These are phyloP conservation scores for Pythium graminicola DNA, from an alignment of 352 stramenopile genomes.

Conservation along the genomic window DNA sequence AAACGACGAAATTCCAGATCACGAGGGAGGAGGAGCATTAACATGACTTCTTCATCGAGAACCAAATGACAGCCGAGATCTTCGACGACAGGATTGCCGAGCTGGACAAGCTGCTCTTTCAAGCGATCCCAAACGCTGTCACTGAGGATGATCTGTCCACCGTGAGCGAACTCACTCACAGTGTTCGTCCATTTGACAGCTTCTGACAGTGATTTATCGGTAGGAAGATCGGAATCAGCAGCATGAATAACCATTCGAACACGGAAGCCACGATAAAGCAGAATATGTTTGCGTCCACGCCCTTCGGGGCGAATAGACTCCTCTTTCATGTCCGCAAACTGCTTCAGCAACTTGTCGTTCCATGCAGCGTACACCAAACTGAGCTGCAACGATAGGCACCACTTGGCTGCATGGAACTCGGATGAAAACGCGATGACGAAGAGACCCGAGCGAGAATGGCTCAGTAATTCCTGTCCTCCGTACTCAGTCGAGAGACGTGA, in stretches of 20 bases:
- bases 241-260: slow-evolving; percentile 85
- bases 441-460: slow-evolving; percentile 61
- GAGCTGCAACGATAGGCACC: slow-evolving; percentile 79
- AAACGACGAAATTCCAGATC: slow-evolving; percentile 75
- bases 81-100: slow-evolving; percentile 85
- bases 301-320: slow-evolving; percentile 28
- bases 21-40: slow-evolving; percentile 75
- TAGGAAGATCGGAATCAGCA: slow-evolving; percentile 39
- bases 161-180: slow-evolving; percentile 75
- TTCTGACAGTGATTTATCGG: slow-evolving; percentile 59
- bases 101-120: slow-evolving; percentile 80
- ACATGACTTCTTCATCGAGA: slow-evolving; percentile 59
- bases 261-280: slow-evolving; percentile 79
- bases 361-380: slow-evolving; percentile 81
- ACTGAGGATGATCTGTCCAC: slow-evolving; percentile 79
- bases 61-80: slow-evolving; percentile 73
- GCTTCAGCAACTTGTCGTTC: slow-evolving; percentile 83
- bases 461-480: slow-evolving; percentile 72
- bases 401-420: slow-evolving; percentile 83
- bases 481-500: slow-evolving; percentile 80
- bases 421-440: slow-evolving; percentile 83
- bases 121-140: slow-evolving; percentile 82
- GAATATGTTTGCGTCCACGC: slow-evolving; percentile 50
- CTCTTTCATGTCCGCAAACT: slow-evolving; percentile 79
- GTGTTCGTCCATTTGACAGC: slow-evolving; percentile 83